Conservation (phyloP, 257 asterid species). For the Craterostigma plantagineum region DNA sequence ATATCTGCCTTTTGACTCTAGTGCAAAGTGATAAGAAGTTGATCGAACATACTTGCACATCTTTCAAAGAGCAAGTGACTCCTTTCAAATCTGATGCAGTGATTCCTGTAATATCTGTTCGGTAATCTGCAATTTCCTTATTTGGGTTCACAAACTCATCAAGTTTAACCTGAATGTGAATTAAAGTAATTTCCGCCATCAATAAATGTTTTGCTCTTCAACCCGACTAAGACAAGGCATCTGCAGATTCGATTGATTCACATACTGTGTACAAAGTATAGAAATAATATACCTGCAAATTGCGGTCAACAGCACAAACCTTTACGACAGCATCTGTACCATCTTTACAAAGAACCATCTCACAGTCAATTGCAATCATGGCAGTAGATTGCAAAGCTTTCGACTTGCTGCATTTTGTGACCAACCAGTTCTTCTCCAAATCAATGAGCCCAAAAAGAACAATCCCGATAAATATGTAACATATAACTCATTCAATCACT, state of each 20-base stretch:
- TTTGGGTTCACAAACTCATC: conserved; percentile 56
- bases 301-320: conserved; percentile 65
- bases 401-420: conserved; percentile 26
- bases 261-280: conserved; percentile 1
- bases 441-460: conserved; percentile 8
- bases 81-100: conserved; percentile 61
- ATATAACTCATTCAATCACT: background rate
- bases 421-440: conserved; percentile 62
- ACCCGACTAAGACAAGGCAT: no score
- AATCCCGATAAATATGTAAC: conserved; percentile 3
- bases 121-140: conserved; percentile 66
- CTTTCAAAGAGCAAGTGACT: conserved; percentile 50
- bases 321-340: conserved; percentile 87
- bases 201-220: background rate
- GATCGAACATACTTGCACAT: conserved; percentile 53
- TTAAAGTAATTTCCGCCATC: conserved; percentile 2
- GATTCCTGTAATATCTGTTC: conserved; percentile 84
- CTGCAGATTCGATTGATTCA: conserved; percentile 1
- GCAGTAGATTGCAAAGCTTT: conserved; percentile 23
- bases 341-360: conserved; percentile 93
- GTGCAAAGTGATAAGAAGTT: conserved; percentile 4
- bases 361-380: conserved; percentile 83
- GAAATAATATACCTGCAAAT: conserved; percentile 43
- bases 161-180: conserved; percentile 49
- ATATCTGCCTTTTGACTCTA: no score